A percentile compares a stretch with the other conserved stretches of the same genome.
Evolutionary conservation across 805 yeast genomes (phyloP).

Genomic region (Candida alai): DNA sequence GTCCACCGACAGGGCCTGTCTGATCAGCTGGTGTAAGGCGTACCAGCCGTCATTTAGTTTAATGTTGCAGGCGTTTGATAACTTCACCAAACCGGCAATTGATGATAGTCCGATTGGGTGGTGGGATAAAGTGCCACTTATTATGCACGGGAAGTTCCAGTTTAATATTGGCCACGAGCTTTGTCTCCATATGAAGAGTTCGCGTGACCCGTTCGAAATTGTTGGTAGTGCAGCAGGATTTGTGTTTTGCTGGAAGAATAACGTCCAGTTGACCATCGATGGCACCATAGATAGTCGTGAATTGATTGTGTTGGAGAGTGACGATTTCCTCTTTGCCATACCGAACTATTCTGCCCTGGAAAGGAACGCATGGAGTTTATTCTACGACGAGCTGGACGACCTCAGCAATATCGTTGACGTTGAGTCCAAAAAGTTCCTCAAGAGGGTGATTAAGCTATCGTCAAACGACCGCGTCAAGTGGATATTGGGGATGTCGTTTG

Average conservation of each 20-base stretch:
- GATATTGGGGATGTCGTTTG: conserved; percentile 73
- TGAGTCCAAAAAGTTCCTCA: conserved; percentile 31
- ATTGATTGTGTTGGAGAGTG: conserved; percentile 51
- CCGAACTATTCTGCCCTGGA: conserved; percentile 45
- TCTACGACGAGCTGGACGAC: conserved; percentile 22
- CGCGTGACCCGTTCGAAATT: conserved; percentile 54
- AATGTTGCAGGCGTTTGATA: conserved; percentile 39
- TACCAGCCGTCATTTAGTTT: conserved; percentile 58
- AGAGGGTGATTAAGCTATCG: conserved; percentile 51
- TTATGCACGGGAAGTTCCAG: conserved; percentile 50
- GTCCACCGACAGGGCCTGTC: conserved; percentile 44
- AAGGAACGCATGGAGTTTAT: conserved; percentile 35
- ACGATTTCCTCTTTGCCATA: conserved; percentile 52
- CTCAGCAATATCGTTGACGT: conserved; percentile 19
- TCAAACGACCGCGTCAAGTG: conserved; percentile 65
- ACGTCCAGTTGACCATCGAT: conserved; percentile 48
- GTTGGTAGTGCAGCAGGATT: conserved; percentile 60
- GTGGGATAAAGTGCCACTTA: conserved; percentile 53
- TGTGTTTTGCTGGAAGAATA: conserved; percentile 60
- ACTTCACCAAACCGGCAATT: conserved; percentile 42
- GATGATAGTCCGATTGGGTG: conserved; percentile 45
- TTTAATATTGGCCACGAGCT: conserved; percentile 50
- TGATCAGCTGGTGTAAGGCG: conserved; percentile 62
- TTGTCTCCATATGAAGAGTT: conserved; percentile 61
- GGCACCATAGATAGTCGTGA: conserved; percentile 47